Base-by-base conservation (phyloP, 148 eudicot species). In the Vaccinium myrtillus region DNA sequence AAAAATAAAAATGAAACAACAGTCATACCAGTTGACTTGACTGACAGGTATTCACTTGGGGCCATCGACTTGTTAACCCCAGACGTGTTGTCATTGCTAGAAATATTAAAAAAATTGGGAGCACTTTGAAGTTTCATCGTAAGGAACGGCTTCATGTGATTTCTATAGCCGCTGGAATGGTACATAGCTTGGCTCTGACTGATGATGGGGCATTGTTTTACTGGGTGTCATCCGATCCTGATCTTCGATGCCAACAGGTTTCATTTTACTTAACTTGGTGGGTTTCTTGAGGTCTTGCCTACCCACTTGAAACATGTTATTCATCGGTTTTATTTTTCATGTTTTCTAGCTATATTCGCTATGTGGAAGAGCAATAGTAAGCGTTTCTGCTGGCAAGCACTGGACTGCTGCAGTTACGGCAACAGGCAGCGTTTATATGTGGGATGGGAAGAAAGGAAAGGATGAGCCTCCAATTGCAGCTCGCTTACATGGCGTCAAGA, bases 21-120 rank as follows among this genome's bases (percentile, higher is more conserved):
- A 69, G 16, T 27, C 30, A 27, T 69, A 30, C 14, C 82, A 54
- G 46, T 81, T 84, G 65, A 19, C 69, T 49, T 87, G 84, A 15
- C 70, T 87, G 84, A 86, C 90, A 97, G 99, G 98, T 97, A 19
- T 95, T 94, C 80, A 97, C 99, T 49, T 97, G 99, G 99, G 99
- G 99, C 82, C 99, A 97, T 87, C 95, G 96, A 82, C 96, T 97
- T 87, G 99, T 97, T 76, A 97, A 93, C 77, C 99, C 99, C 46
- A 92, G 91, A 82, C 98, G 99, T 80, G 96, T 94, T 54, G 81
- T 92, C 49, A 81, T 95, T 86, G 85, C 98, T 39, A 92, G 98
- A 87, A 93, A 90, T 85, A 82, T 93, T 80, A 95, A 91, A 88
- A 97, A 97, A 89, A 73, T 80, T 77, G 99, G 98, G 78, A 93